These are phyloP conservation scores for Talaromyces piceae DNA, from an alignment of 2,329 filamentous ascomycete genomes.

Conservation along the genomic window DNA sequence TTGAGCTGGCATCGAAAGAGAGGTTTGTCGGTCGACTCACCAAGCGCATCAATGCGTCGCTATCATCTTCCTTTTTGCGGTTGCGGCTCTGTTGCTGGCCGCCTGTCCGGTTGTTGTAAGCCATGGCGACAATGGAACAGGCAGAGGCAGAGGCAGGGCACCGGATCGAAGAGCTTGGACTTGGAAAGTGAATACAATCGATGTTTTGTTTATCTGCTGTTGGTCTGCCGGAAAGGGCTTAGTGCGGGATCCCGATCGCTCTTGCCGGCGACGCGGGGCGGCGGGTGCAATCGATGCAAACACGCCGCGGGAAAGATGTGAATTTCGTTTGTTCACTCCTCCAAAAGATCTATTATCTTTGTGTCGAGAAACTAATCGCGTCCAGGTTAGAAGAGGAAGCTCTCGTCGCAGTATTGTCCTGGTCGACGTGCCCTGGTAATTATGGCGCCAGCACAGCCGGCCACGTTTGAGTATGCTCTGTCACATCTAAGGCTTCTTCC, in stretches of 20 bases:
- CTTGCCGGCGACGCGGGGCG: slow-evolving; percentile 16
- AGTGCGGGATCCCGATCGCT: slow-evolving; percentile 22
- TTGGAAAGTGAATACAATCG: background rate
- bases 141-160: background rate
- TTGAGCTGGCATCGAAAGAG: background rate
- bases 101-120: slow-evolving; percentile 45
- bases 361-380: too few species aligned
- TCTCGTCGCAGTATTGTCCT: background rate
- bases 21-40: slow-evolving; percentile 27
- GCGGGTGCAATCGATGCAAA: slow-evolving; percentile 32
- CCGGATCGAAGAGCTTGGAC: background rate
- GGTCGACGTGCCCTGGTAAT: slow-evolving; percentile 1
- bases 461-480: slow-evolving; percentile 32
- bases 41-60: slow-evolving; percentile 51
- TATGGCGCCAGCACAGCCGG: slow-evolving; percentile 25
- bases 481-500: too few species aligned
- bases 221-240: slow-evolving; percentile 20
- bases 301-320: slow-evolving; percentile 15
- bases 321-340: background rate
- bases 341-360: background rate
- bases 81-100: slow-evolving; percentile 39
- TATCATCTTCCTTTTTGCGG: slow-evolving; percentile 52
- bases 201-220: slow-evolving; percentile 27
- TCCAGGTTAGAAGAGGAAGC: too few species aligned
- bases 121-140: slow-evolving; percentile 27